Percentiles rank a stretch among this genome's conserved stretches.
Evolutionary conservation across 768 basidiomycete genomes (phyloP).

Genomic region (Naganishia onofrii): DNA sequence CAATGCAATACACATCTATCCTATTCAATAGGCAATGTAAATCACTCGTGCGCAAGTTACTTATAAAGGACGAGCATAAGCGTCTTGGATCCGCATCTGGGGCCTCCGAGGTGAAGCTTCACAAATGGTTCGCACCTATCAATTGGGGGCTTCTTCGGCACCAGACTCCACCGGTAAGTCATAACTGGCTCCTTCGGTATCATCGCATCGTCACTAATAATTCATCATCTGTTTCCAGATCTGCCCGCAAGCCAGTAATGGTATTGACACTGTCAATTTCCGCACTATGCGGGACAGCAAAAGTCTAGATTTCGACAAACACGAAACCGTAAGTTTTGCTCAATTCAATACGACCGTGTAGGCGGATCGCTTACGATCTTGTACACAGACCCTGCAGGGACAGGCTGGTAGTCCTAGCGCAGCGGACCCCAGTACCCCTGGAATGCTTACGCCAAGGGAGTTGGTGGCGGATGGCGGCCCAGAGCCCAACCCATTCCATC

Average conservation of each 20-base stretch:
- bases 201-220: conserved; percentile 29
- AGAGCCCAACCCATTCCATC: conserved; percentile 72
- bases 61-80: conserved; percentile 87
- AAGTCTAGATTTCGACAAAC: conserved; percentile 76
- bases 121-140: conserved; percentile 95
- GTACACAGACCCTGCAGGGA: conserved; percentile 44
- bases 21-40: conserved; percentile 69
- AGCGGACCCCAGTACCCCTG: conserved; percentile 42
- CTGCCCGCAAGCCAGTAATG: conserved; percentile 72
- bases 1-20: not conserved
- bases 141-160: conserved; percentile 96
- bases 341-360: not conserved
- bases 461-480: conserved; percentile 37
- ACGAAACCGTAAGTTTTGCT: conserved; percentile 41
- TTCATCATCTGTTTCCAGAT: conserved; percentile 64
- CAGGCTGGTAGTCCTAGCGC: conserved; percentile 50
- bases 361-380: not conserved
- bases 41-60: conserved; percentile 76
- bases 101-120: conserved; percentile 96
- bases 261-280: conserved; percentile 81
- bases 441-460: conserved; percentile 50
- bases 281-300: conserved; percentile 84
- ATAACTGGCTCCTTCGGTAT: conserved; percentile 26
- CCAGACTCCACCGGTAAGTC: conserved; percentile 81
- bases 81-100: conserved; percentile 88